Conservation (phyloP, 192 early-diverging fungal genomes). For the Nowakowskiella sp. region DNA sequence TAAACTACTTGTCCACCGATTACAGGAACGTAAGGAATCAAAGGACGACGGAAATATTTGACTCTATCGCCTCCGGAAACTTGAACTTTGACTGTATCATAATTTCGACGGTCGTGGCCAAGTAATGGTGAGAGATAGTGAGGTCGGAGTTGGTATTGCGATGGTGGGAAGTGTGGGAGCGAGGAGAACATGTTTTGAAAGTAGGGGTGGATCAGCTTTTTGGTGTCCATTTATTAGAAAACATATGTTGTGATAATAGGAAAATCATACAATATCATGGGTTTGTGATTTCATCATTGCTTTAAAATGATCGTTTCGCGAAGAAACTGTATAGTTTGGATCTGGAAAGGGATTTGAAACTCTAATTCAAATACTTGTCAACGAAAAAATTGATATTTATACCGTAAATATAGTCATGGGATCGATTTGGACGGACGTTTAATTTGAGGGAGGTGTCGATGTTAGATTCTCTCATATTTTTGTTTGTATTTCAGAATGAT, state of each 20-base stretch:
- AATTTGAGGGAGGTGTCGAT: no score
- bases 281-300: constrained; percentile 32
- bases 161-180: constrained; percentile 32
- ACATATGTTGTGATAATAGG: background rate
- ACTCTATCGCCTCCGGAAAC: constrained; percentile 44
- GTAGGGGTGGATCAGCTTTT: constrained; percentile 42
- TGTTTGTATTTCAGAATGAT: no score
- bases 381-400: background rate
- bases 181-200: constrained; percentile 54
- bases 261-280: constrained; percentile 37
- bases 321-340: constrained; percentile 46
- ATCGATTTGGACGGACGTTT: constrained; percentile 23
- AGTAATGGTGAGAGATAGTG: constrained; percentile 22
- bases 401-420: constrained; percentile 57
- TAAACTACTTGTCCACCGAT: constrained; percentile 49
- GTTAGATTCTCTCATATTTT: no score
- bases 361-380: background rate
- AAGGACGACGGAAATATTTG: constrained; percentile 54
- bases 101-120: constrained; percentile 35
- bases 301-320: constrained; percentile 42
- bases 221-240: no score
- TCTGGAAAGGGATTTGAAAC: constrained; percentile 20
- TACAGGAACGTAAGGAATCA: constrained; percentile 49
- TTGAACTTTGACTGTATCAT: constrained; percentile 11
- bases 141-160: constrained; percentile 23